phyloP scores from a whole-genome alignment of 2,329 filamentous ascomycete species.

The Fusarium sp. region DNA sequence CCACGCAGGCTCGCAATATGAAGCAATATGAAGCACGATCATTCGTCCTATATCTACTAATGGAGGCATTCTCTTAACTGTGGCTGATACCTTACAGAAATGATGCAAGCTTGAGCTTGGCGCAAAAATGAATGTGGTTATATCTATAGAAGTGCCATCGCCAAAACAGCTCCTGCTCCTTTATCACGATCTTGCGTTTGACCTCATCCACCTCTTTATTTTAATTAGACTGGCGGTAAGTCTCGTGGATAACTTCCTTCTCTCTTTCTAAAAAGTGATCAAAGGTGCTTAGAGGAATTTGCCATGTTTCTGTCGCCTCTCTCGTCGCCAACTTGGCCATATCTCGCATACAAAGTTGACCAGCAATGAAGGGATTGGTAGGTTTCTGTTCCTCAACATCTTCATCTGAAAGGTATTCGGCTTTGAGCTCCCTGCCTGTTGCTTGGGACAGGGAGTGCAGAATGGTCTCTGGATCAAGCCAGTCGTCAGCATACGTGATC shows the following conservation, averaged over 20 bases:
- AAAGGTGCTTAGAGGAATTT: conserved; percentile 57
- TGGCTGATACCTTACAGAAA: neutral
- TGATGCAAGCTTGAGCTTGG: neutral
- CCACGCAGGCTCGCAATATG: neutral
- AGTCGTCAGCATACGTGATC: conserved; percentile 56
- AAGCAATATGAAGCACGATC: neutral
- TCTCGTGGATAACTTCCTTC: conserved; percentile 47
- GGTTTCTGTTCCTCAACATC: conserved; percentile 52
- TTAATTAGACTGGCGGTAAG: conserved; percentile 38
- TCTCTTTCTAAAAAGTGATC: conserved; percentile 57
- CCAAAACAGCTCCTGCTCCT: neutral
- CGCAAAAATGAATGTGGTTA: neutral
- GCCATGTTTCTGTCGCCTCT: conserved; percentile 51
- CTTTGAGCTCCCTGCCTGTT: conserved; percentile 51
- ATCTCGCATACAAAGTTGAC: conserved; percentile 52
- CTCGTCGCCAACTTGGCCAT: conserved; percentile 53
- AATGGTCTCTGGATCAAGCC: conserved; percentile 51
- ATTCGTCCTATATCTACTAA: neutral
- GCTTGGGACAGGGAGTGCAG: conserved; percentile 51
- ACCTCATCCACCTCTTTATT: neutral
- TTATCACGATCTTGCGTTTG: neutral
- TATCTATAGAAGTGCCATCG: neutral
- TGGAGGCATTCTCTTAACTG: no score
- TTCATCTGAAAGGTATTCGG: conserved; percentile 54
- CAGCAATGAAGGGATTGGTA: conserved; percentile 53